Percentiles rank a stretch among this genome's conserved stretches.
phyloP scores from a whole-genome alignment of 768 basidiomycete genomes.

The Tephrocybe sp. region DNA sequence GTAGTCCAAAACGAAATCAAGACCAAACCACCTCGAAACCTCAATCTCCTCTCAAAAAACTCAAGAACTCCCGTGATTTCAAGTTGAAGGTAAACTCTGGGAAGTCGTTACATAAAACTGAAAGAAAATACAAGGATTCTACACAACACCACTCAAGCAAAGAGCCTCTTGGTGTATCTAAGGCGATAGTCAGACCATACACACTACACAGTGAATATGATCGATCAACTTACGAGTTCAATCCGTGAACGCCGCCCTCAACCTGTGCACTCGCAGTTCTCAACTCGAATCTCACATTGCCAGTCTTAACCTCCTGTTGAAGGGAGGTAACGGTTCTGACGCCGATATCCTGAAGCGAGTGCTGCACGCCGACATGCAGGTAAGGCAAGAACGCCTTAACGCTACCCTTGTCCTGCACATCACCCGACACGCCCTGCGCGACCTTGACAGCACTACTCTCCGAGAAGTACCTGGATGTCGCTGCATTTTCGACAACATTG shows the following conservation, averaged over 20 bases:
- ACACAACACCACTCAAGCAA: slow-evolving; percentile 22
- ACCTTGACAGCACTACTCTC: slow-evolving; percentile 93
- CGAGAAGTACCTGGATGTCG: slow-evolving; percentile 94
- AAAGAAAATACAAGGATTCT: background rate
- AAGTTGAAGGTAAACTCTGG: too few species aligned
- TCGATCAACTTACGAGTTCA: slow-evolving; percentile 76
- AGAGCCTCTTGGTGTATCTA: slow-evolving; percentile 41
- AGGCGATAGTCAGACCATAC: slow-evolving; percentile 4
- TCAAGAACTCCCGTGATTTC: too few species aligned
- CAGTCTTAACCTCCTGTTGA: slow-evolving; percentile 60
- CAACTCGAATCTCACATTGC: slow-evolving; percentile 84
- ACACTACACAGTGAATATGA: slow-evolving; percentile 9
- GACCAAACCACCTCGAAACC: too few species aligned
- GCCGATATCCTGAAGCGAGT: slow-evolving; percentile 94
- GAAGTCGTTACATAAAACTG: too few species aligned
- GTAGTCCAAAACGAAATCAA: too few species aligned
- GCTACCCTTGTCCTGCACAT: slow-evolving; percentile 97
- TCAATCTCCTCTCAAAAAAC: too few species aligned
- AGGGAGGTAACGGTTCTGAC: slow-evolving; percentile 67
- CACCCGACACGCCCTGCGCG: slow-evolving; percentile 93
- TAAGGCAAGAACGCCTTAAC: slow-evolving; percentile 92
- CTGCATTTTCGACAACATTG: slow-evolving; percentile 80
- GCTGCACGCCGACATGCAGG: slow-evolving; percentile 79
- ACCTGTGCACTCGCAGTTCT: slow-evolving; percentile 94
- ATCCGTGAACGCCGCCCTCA: slow-evolving; percentile 93